Base-by-base conservation (phyloP, 306 rosid genomes). In the Quillaja saponaria region DNA sequence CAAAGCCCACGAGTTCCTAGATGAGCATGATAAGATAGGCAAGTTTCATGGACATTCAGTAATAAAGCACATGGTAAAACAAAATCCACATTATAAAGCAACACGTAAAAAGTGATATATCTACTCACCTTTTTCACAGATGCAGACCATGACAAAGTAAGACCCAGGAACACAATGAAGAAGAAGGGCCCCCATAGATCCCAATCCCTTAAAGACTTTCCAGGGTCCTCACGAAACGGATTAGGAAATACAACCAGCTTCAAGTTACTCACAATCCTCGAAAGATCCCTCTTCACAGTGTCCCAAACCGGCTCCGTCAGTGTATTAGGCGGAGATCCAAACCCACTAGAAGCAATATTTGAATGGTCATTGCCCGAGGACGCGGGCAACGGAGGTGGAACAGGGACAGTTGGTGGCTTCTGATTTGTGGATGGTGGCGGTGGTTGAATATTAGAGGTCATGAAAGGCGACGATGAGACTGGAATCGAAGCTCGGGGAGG, bases 181-280 rank as follows among this genome's bases (percentile, higher is more conserved):
- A 94, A 94, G 86, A 94, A 94, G 0, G 99, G 99, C 0, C 97
- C 99, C 99, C 99, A 87, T 0, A 92, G 99, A 85, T 92, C 99
- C 99, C 99, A 92, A 81, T 92, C 99, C 63, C 96, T 61, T 56
- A 92, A 55, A 3, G 99, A 95, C 85, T 89, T 92, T 14, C 99
- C 99, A 0, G 99, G 99, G 64, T 92, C 99, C 53, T 89, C 99
- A 15, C 99, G 95, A 17, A 48, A 84, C 1, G 99, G 99, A 51
- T 92, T 92, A 2, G 99, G 96, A 17, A 92, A 92, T n/a, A 92
- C 99, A 1, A 92, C 99, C 10, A 89, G 90, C 86, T 92, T 92
- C 63, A 92, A 73, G 78, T 92, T 92, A 68, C 87, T 92, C 3
- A 92, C 90, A 10, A 92, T 92, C 75, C 99, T 69, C 0, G 99